Evolutionary conservation across 2,329 filamentous ascomycete genomes (phyloP).

Genomic region (Fusarium miscanthi): DNA sequence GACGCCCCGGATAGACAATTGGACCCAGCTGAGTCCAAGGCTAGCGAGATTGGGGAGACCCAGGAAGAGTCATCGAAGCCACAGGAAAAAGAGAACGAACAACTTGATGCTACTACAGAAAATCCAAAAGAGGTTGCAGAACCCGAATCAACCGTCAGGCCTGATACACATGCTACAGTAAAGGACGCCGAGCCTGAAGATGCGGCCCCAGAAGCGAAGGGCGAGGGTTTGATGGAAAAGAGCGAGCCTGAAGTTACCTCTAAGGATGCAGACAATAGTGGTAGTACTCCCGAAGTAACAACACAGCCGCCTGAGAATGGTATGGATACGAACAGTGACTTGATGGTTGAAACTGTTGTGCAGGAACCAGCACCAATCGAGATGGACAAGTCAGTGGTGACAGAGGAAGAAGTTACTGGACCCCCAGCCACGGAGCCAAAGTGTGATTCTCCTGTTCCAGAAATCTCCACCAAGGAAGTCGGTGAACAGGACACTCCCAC

Average conservation of each 20-base stretch:
- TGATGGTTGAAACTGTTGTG: not conserved
- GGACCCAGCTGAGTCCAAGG: not conserved
- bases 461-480: not conserved
- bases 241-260: not conserved
- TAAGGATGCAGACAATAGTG: not conserved
- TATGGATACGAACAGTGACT: constrained; percentile 3
- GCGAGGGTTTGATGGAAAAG: not conserved
- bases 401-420: constrained; percentile 1
- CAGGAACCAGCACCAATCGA: constrained; percentile 2
- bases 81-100: constrained; percentile 5
- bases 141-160: not conserved
- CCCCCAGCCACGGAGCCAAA: not conserved
- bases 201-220: not conserved
- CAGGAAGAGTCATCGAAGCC: constrained; percentile 6
- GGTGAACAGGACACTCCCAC: constrained; percentile 5
- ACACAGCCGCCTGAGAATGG: not conserved
- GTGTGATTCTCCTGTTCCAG: constrained; percentile 12
- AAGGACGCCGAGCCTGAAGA: constrained; percentile 4
- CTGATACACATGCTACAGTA: constrained; percentile 1
- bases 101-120: constrained; percentile 8
- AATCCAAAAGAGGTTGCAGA: constrained; percentile 1
- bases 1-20: not conserved
- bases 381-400: not conserved
- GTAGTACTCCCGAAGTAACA: constrained; percentile 3
- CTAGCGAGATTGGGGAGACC: not conserved